Evolutionary conservation across 768 basidiomycete species (phyloP), one percentile per base, ranked within the genome.

Genomic region (Hypholoma sublateritium): DNA sequence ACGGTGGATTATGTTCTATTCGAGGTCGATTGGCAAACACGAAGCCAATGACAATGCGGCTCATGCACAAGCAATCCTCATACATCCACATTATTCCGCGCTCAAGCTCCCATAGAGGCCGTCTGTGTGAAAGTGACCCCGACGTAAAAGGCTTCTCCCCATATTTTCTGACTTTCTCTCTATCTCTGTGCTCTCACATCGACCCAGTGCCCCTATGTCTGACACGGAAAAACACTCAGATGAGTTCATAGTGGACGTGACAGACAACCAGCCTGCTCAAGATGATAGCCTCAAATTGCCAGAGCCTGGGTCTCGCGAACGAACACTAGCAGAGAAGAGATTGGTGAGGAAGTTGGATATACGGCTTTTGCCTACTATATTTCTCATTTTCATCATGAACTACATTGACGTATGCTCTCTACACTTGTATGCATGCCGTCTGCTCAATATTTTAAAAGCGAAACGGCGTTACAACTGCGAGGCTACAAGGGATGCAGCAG

Each of bases 301-400:
- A 2, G 59, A 60, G 22, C 44, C 48, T 52, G 65, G 65, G 22
- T 66, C 65, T 19, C 58, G 50, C 14, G 76, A 77, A 61, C 67
- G 78, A 21, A 51, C 68, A 13, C 55, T 67, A 32, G 75, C 73
- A 7, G 77, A 79, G 64, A 69, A 69, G 60, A 72, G 63, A 53
- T 78, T 89, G 14, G 77, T 85, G 14, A 73, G 81, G 39, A 83
- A 79, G 58, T 74, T 89, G 46, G 87, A 87, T 60, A 67, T 61
- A 58, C 74, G 85, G 35, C 68, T 88, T 3, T 64, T 89, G 46
- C 83, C 83, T 0, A 81, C 81, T 0, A 78, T 88, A 37, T 71
- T 84, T 17, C 51, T 85, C 51, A 83, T 87, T 34, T 86, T 72
- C 60, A 77, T 88, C 57, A 80, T 87, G 82, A 88, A 87, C 60